Base-by-base conservation (phyloP, 306 rosid species). In the Gynostemma pentaphyllum region DNA sequence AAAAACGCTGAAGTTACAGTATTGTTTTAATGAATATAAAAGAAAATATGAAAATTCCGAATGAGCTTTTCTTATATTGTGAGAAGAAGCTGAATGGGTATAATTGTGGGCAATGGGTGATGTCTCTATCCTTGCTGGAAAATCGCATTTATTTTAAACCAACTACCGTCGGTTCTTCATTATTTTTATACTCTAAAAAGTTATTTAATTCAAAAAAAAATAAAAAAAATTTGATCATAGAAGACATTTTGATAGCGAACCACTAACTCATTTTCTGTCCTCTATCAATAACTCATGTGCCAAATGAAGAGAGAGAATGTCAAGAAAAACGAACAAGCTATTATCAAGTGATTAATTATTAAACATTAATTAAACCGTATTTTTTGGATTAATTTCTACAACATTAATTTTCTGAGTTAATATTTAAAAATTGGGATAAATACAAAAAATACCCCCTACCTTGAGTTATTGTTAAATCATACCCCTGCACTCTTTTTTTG, bases 91-190 rank as follows among this genome's bases (percentile, higher is more conserved):
- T 32, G n/a, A n/a, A n/a, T n/a, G 8, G 45, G 5, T 16, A 30
- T 56, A 56, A 56, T 56, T 56, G 21, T 13, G 26, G 18, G 26
- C 29, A 29, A 32, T 18, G 13, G 30, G 44, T 34, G 63, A 56
- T 56, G 42, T 42, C 45, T 34, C 16, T 9, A 32, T 56, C 9
- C 37, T 4, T 56, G 9, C 12, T 56, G 3, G 2, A 53, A 14
- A 53, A 2, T 28, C 7, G 32, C 19, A 59, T 59, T 59, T 59
- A 59, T 59, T 56, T n/a, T 59, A 59, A 59, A 15, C 65, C 65
- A 59, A 59, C 65, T 5, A 59, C 65, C 34, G 65, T 59, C 65
- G 65, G 65, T 59, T 59, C 32, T 59, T 37, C 21, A 37, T 36
- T 37, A 37, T 37, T 59, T 59, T 59, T 19, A 28, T 59, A 59